Base-by-base conservation (phyloP, 1,139 yeast genomes). In the Suhomyces wounanorum region DNA sequence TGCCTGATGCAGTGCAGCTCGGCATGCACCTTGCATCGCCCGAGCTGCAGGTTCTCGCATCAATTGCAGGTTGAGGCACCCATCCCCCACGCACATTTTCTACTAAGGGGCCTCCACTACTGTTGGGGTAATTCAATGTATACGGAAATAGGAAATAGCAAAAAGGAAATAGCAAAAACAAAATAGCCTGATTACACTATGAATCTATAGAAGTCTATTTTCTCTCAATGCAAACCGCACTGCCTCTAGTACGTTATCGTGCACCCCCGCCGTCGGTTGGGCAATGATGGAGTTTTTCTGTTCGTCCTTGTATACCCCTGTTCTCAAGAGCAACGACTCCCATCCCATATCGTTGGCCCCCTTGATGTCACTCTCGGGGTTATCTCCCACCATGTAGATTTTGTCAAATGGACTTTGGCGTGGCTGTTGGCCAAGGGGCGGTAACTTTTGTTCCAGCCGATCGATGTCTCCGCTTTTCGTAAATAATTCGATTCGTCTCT, bases 371-470 rank as follows among this genome's bases (percentile, higher is more conserved):
- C 92, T 84, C 26, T 86, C 94, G 2, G 97, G 98, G 66, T 94
- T 94, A 68, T 94, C 99, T 25, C 99, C 99, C 30, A 94, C 89
- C 99, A 94, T 94, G 70, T 78, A 92, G 2, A 94, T 87, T 36
- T 78, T 70, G 26, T 73, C 67, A 56, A 83, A 83, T 3, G 83
- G 82, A 8, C 77, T 62, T n/a, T 57, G 48, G 9, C 49, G 48
- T 2, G 82, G 82, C 6, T 70, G 58, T 28, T 55, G 57, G 21
- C 73, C 69, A 51, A 80, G 65, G 31, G 62, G 63, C 1, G 83
- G 83, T 48, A 72, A 62, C 37, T 70, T 59, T 35, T 69, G 68
- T 8, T 25, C 30, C 26, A 35, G 45, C 8, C 33, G 40, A 9
- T 23, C 31, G 17, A 25, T 16, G 3, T 14, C 40, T 3, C 41